Evolutionary conservation across 176 grass and related monocot genomes (phyloP), one percentile per base, ranked within the genome.

Genomic region (Musa beccarii): DNA sequence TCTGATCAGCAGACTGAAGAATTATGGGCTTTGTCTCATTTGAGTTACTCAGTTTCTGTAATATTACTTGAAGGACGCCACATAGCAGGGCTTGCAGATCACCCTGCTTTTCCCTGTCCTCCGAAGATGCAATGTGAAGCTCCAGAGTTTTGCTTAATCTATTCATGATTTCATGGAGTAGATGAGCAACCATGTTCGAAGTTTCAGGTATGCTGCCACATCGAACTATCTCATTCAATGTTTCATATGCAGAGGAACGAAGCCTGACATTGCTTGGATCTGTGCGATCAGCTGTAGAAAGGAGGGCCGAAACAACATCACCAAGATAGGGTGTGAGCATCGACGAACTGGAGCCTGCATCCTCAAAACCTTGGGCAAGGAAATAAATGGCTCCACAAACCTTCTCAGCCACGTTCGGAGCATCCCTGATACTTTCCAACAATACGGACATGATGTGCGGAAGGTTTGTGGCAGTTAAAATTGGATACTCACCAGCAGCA

Each of bases 141-240:
- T 96, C 92, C 76, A 96, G 77, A 49, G 89, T 89, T 50, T 70
- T 84, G 51, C 63, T 86, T 79, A 96, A 82, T 74, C 89, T 89
- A 67, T 79, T 89, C 87, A 90, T 89, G 66, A 96, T 96, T 71
- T 88, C 87, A 51, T 80, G 79, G 24, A 92, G 57, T 73, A 96
- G 77, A 13, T 83, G 89, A 15, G 76, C 77, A 63, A 89, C 74
- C 65, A 80, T 90, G 63, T 79, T 78, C 68, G 85, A 82, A 53
- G 89, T 88, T 73, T 96, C 87, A 57, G 85, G 70, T 71, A 86
- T 59, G 49, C 79, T 86, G 79, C 89, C 90, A 52, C 86, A 88
- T 87, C 92, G 92, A 14, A 96, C 92, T 62, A 96, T 74, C 81
- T 96, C 89, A 86, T 96, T 96, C 79, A 96, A 65, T 21, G 92